phyloP scores from a whole-genome alignment of 345 rosid genomes.

The Conringia planisiliqua region DNA sequence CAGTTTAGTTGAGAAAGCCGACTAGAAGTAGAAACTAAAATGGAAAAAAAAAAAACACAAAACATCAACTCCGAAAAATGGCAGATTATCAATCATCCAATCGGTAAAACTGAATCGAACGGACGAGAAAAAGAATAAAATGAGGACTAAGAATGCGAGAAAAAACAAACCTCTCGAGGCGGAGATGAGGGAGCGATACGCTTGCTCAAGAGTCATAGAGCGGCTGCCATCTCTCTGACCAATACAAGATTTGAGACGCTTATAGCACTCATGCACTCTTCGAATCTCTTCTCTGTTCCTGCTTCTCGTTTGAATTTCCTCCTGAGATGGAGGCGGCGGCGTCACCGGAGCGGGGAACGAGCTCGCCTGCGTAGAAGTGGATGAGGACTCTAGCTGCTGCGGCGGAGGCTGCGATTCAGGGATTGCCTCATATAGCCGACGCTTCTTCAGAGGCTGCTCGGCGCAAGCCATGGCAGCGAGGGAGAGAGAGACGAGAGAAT shows the following conservation, averaged over 20 bases:
- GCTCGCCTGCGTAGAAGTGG: slow-evolving; percentile 22
- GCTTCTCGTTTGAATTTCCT: slow-evolving; percentile 55
- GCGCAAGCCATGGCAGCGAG: slow-evolving; percentile 51
- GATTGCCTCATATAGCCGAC: slow-evolving; percentile 60
- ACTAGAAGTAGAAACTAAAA: not conserved
- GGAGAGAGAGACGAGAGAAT: slow-evolving; percentile 3
- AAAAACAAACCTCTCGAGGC: slow-evolving; percentile 59
- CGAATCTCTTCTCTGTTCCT: slow-evolving; percentile 85
- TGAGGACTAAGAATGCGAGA: not conserved
- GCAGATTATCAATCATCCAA: not conserved
- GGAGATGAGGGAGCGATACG: slow-evolving; percentile 66
- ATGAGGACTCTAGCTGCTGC: slow-evolving; percentile 25
- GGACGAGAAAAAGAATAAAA: not conserved
- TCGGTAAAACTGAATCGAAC: not conserved
- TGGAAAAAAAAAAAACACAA: not conserved
- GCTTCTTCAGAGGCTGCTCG: slow-evolving; percentile 93
- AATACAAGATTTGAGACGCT: slow-evolving; percentile 63
- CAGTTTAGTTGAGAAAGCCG: not conserved
- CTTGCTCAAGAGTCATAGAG: slow-evolving; percentile 61
- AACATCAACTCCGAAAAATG: not conserved
- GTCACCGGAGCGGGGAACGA: slow-evolving; percentile 46
- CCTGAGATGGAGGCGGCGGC: slow-evolving; percentile 66
- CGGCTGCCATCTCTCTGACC: slow-evolving; percentile 53
- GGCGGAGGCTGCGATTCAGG: slow-evolving; percentile 31
- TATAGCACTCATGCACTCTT: slow-evolving; percentile 69